Conservation (phyloP, 2,329 filamentous ascomycete species). For the Raffaelea deltoideospora region DNA sequence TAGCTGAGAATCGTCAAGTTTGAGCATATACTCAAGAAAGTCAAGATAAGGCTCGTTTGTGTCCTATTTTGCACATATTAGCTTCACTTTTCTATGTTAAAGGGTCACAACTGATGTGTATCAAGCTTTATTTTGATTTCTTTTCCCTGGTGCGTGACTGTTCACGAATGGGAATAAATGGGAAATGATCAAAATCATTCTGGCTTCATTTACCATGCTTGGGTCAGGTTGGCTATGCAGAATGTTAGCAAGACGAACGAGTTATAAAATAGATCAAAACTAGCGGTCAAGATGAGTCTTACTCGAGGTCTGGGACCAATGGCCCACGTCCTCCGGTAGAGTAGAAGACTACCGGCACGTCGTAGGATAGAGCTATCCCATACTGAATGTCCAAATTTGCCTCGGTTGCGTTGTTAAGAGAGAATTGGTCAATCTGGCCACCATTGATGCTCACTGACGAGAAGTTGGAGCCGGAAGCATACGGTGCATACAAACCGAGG, state of each 20-base stretch:
- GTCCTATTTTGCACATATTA: neutral
- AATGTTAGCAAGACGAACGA: neutral
- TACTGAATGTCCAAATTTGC: constrained; percentile 34
- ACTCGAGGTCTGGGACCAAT: constrained; percentile 7
- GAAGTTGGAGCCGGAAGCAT: constrained; percentile 10
- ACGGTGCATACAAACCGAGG: constrained; percentile 4
- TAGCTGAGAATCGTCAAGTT: constrained; percentile 24
- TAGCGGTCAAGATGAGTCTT: neutral
- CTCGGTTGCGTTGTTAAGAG: constrained; percentile 18
- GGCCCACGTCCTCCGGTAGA: constrained; percentile 26
- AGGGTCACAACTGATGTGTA: too few species aligned
- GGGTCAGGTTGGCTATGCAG: neutral
- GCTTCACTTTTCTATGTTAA: neutral
- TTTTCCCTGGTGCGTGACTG: too few species aligned
- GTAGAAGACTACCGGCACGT: constrained; percentile 28
- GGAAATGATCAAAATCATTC: too few species aligned
- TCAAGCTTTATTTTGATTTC: too few species aligned
- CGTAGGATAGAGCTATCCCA: constrained; percentile 27
- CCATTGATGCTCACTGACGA: constrained; percentile 26
- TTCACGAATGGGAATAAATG: too few species aligned
- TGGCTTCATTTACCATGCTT: neutral
- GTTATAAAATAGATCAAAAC: neutral
- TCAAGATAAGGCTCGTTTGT: constrained; percentile 43
- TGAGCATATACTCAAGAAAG: constrained; percentile 34
- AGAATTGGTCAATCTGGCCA: constrained; percentile 27